These are phyloP conservation scores for Shiraia bambusicola DNA, from an alignment of 2,329 filamentous ascomycete species.

Conservation along the genomic window DNA sequence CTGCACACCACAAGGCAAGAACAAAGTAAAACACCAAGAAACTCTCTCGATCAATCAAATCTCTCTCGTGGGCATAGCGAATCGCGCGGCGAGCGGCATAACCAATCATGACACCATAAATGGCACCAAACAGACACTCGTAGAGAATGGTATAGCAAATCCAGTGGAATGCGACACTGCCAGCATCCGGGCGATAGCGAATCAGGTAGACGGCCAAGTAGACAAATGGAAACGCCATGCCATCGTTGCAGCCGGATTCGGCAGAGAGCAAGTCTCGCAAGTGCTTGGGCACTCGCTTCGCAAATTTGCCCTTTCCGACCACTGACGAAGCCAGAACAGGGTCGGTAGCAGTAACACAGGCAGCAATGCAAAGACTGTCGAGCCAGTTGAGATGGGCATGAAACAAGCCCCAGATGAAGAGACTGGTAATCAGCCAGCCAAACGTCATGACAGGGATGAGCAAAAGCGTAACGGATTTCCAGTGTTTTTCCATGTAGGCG, in stretches of 20 bases:
- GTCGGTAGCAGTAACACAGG: constrained; percentile 96
- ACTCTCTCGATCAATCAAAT: constrained; percentile 92
- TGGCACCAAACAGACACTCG: constrained; percentile 88
- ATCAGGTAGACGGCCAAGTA: constrained; percentile 91
- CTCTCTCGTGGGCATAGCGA: constrained; percentile 78
- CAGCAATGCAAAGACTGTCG: constrained; percentile 81
- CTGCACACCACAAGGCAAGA: constrained; percentile 90
- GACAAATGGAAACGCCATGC: constrained; percentile 98
- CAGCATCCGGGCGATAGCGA: constrained; percentile 69
- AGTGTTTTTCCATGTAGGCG: constrained; percentile 97
- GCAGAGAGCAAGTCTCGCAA: constrained; percentile 90
- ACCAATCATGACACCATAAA: constrained; percentile 84
- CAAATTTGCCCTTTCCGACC: constrained; percentile 98
- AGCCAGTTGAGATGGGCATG: constrained; percentile 78
- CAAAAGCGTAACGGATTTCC: constrained; percentile 85
- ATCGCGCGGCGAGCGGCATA: constrained; percentile 91
- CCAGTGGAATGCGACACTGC: constrained; percentile 78
- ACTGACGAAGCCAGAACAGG: constrained; percentile 96
- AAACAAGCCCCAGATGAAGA: constrained; percentile 91
- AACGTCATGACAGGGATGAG: constrained; percentile 96
- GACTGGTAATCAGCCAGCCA: constrained; percentile 88
- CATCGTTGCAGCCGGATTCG: constrained; percentile 98
- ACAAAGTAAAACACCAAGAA: constrained; percentile 99
- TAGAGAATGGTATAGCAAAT: constrained; percentile 88
- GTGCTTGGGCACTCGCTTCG: constrained; percentile 96